Evolutionary conservation across 495 filamentous ascomycete species (phyloP), one percentile per base, ranked within the genome.

Genomic region (Aspergillus taichungensis): DNA sequence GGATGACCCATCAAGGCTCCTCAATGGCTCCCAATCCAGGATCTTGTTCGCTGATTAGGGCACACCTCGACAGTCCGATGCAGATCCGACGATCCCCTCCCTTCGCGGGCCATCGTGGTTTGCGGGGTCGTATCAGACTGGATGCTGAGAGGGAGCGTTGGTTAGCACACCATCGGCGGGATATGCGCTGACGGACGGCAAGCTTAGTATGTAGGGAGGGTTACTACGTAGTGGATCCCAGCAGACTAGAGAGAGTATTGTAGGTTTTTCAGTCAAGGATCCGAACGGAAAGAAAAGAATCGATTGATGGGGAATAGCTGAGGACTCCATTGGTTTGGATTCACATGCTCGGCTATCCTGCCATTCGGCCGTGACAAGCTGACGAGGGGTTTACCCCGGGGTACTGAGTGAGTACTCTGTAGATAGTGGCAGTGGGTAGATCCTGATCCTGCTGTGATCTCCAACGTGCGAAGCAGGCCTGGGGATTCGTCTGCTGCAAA

Each of bases 71-170:
- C 24, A 42, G 45, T 47, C 31, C 45, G 50, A 53, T 51, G 50
- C 38, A 51, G 50, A 53, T 51, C 54, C 38, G 54, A 34, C 42
- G 54, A 51, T 57, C 50, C 32, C 41, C 24, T 50, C 43, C 18
- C 28, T 24, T 43, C 31, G 30, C 33, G 12, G 18, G 34, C 35
- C 18, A 27, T 34, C 18, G 18, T 24, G 18, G 18, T 38, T 31
- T 52, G 49, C 49, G 49, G 48, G 52, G 52, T 46, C 39, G 36
- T 29, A 24, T 24, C 18, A 24, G 18, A 24, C 33, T 40, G 40
- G 11, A 40, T 11, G 34, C 28, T 28, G 28, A n/a, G 18, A 24
- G 18, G 4, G 18, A 24, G 18, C 2, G 30, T 29, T 28, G 18
- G 13, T 31, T 24, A 32, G 30, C 33, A 34, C 12, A 18, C 34